A percentile compares a stretch with the other conserved stretches of the same genome.
phyloP scores from a whole-genome alignment of 148 eudicot species.

The Polygonum maritimum region DNA sequence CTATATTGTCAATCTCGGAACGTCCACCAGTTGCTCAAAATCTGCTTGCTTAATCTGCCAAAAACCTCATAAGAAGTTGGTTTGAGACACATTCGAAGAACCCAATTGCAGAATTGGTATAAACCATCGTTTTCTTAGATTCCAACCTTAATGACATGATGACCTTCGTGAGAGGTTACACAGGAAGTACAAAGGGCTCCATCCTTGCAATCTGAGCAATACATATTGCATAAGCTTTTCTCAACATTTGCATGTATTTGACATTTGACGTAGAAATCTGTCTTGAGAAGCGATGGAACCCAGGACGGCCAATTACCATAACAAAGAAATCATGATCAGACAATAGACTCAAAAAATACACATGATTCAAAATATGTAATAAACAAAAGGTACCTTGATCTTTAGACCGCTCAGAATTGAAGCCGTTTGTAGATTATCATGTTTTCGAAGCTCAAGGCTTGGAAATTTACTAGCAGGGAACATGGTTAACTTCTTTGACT shows the following conservation, averaged over 20 bases:
- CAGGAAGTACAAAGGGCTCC: too few species aligned
- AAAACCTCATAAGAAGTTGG: not conserved
- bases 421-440: not conserved
- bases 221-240: too few species aligned
- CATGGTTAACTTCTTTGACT: not conserved
- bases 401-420: not conserved
- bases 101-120: not conserved
- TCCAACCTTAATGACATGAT: not conserved
- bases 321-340: not conserved
- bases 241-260: not conserved
- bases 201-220: too few species aligned
- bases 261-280: not conserved
- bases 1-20: not conserved
- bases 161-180: constrained; percentile 6
- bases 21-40: not conserved
- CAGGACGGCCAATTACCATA: not conserved
- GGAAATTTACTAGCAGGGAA: not conserved
- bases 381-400: not conserved
- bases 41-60: constrained; percentile 1
- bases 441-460: not conserved
- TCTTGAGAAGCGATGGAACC: not conserved
- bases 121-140: not conserved
- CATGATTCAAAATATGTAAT: not conserved
- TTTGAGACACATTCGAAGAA: not conserved
- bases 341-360: not conserved